Conservation (phyloP, 1,284 basidiomycete species). For the Wallemia hederae region DNA sequence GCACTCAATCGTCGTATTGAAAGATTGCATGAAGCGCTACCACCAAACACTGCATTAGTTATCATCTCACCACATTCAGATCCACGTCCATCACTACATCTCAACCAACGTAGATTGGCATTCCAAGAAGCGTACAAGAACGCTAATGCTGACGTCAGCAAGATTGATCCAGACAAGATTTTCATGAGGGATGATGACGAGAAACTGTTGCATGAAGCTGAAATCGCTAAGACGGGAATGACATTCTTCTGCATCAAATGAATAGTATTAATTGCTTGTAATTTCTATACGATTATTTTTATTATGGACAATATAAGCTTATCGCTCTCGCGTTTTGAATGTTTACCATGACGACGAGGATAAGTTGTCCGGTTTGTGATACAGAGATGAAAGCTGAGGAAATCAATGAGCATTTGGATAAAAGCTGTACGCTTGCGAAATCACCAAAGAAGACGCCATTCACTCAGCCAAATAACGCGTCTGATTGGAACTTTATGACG, state of each 20-base stretch:
- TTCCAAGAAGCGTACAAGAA: slow-evolving; percentile 40
- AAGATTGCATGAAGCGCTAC: slow-evolving; percentile 34
- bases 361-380: neutral
- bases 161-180: slow-evolving; percentile 18
- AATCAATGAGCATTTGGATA: neutral
- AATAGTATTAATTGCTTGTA: neutral
- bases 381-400: neutral
- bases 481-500: too few species aligned
- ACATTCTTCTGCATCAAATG: slow-evolving; percentile 47
- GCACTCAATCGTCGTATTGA: slow-evolving; percentile 31
- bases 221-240: slow-evolving; percentile 44
- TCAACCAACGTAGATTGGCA: slow-evolving; percentile 33
- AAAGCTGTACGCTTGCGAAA: neutral
- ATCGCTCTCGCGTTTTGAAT: neutral
- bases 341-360: neutral
- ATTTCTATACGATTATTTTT: neutral
- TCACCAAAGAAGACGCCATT: too few species aligned
- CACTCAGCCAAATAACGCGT: too few species aligned
- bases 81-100: slow-evolving; percentile 39
- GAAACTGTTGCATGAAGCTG: slow-evolving; percentile 43
- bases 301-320: neutral
- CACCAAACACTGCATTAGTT: slow-evolving; percentile 44
- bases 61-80: slow-evolving; percentile 65
- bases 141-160: slow-evolving; percentile 12
- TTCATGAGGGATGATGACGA: slow-evolving; percentile 52